These are phyloP conservation scores for Paraphaeosphaeria minitans DNA, from an alignment of 2,329 filamentous ascomycete species.

Conservation along the genomic window DNA sequence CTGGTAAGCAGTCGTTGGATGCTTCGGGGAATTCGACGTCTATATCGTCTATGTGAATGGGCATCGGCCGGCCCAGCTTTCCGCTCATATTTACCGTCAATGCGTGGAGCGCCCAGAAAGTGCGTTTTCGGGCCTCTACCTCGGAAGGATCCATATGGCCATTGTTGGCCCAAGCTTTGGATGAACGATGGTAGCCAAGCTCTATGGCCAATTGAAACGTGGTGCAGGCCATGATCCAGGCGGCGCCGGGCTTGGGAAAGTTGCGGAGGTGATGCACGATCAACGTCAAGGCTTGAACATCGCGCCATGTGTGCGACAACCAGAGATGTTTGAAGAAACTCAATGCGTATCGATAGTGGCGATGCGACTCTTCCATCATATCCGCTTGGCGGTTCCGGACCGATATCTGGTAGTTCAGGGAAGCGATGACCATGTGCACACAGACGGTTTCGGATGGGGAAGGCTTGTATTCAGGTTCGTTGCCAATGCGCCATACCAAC, in stretches of 20 bases:
- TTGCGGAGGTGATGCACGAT: conserved; percentile 74
- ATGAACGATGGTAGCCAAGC: conserved; percentile 74
- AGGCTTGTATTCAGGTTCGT: conserved; percentile 68
- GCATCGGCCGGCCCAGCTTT: conserved; percentile 78
- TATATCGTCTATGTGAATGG: conserved; percentile 73
- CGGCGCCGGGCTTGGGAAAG: conserved; percentile 79
- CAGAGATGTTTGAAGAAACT: conserved; percentile 70
- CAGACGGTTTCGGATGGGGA: conserved; percentile 69
- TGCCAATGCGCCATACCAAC: conserved; percentile 76
- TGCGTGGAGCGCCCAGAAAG: conserved; percentile 75
- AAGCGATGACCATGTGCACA: conserved; percentile 79
- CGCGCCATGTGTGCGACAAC: conserved; percentile 64
- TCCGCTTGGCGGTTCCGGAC: conserved; percentile 64
- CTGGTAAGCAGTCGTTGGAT: conserved; percentile 72
- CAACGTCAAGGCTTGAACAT: conserved; percentile 75
- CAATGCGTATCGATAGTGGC: conserved; percentile 78
- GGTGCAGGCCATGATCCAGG: conserved; percentile 69
- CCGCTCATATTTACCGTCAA: conserved; percentile 73
- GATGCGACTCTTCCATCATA: conserved; percentile 69
- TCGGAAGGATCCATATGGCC: conserved; percentile 60
- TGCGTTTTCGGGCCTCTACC: conserved; percentile 76
- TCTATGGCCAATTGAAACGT: conserved; percentile 74
- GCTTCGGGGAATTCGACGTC: conserved; percentile 77
- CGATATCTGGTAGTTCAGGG: conserved; percentile 79
- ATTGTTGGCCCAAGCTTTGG: conserved; percentile 60